Percentiles rank a stretch among this genome's conserved stretches.
These are phyloP conservation scores for Centaurea solstitialis DNA, from an alignment of 129 eudicot genomes.

Conservation along the genomic window DNA sequence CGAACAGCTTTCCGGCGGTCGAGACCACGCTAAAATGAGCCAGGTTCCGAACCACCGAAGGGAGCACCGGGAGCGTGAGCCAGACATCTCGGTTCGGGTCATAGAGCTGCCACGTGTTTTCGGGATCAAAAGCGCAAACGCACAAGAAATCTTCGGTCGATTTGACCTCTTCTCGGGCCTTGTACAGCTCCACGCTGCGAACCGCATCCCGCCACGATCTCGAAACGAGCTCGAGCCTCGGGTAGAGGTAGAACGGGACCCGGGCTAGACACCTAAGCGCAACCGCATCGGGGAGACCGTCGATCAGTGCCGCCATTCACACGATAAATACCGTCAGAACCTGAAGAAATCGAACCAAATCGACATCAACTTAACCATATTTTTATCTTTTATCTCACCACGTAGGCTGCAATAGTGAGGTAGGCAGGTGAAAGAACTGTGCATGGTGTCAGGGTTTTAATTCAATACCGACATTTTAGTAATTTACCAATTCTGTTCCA, in stretches of 20 bases:
- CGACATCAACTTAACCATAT: neutral
- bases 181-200: constrained; percentile 74
- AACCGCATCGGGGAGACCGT: constrained; percentile 97
- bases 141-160: constrained; percentile 69
- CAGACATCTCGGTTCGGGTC: constrained; percentile 78
- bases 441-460: neutral
- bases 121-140: constrained; percentile 91
- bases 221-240: constrained; percentile 65
- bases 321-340: neutral
- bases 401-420: no score
- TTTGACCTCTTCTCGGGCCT: constrained; percentile 74
- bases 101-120: constrained; percentile 88
- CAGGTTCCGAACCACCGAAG: constrained; percentile 76
- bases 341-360: constrained; percentile 5
- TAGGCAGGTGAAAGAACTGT: neutral
- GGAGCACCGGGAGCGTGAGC: constrained; percentile 91
- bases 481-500: neutral
- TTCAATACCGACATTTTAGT: neutral
- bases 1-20: constrained; percentile 73
- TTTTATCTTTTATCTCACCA: neutral
- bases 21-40: constrained; percentile 89
- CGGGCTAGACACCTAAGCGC: constrained; percentile 94
- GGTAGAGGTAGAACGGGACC: constrained; percentile 87
- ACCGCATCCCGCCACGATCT: constrained; percentile 87
- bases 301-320: constrained; percentile 75